These are phyloP conservation scores for Tylopilus rubrobrunneus DNA, from an alignment of 768 basidiomycete genomes.

Conservation along the genomic window DNA sequence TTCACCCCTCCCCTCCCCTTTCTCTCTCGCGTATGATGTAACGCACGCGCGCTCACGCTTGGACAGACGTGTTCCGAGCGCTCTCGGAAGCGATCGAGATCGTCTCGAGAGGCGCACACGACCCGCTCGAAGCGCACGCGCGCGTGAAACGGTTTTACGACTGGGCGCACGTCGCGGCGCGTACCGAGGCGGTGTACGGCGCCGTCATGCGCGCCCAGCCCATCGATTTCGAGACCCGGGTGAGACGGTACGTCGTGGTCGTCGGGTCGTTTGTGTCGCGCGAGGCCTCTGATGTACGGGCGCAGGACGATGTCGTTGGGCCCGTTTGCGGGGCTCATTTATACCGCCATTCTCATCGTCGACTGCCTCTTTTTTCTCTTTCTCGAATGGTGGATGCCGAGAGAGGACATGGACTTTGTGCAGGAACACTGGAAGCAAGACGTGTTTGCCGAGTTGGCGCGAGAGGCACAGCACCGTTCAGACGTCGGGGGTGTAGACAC, in stretches of 20 bases:
- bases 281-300: no score
- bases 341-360: slow-evolving; percentile 83
- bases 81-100: slow-evolving; percentile 76
- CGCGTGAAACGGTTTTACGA: slow-evolving; percentile 81
- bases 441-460: slow-evolving; percentile 18
- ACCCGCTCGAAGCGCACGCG: slow-evolving; percentile 72
- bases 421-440: slow-evolving; percentile 54
- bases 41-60: not conserved
- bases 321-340: slow-evolving; percentile 79
- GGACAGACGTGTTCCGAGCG: slow-evolving; percentile 77
- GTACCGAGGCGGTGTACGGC: slow-evolving; percentile 83
- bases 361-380: slow-evolving; percentile 84
- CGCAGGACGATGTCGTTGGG: slow-evolving; percentile 73
- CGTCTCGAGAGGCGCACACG: slow-evolving; percentile 63
- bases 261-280: no score
- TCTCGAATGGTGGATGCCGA: slow-evolving; percentile 81
- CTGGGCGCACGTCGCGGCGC: slow-evolving; percentile 74
- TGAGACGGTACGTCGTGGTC: slow-evolving; percentile 54
- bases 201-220: slow-evolving; percentile 57
- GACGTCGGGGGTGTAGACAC: not conserved
- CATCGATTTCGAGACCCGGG: slow-evolving; percentile 72
- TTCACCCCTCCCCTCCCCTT: not conserved
- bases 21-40: not conserved
- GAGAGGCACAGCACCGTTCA: not conserved
- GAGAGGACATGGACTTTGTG: slow-evolving; percentile 74